Percentiles rank a stretch among this genome's conserved stretches.
Conservation (phyloP, 2,329 filamentous ascomycete species). For the Chaetomium globosum region DNA sequence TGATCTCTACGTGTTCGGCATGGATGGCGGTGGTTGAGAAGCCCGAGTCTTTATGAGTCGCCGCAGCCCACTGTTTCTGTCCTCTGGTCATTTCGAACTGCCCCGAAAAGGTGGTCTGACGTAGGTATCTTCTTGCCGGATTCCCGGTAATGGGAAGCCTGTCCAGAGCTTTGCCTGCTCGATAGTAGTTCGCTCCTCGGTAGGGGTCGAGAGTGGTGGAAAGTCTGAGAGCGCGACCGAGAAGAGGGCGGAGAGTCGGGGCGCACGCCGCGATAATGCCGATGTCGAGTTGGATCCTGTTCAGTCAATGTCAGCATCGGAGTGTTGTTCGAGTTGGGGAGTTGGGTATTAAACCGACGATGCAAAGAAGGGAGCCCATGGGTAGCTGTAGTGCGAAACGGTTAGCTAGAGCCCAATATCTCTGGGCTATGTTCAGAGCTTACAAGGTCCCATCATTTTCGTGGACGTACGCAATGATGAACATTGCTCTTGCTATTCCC, state of each 20-base stretch:
- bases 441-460: constrained; percentile 38
- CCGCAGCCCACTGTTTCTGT: constrained; percentile 15
- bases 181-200: constrained; percentile 35
- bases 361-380: constrained; percentile 38
- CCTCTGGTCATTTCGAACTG: constrained; percentile 22
- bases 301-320: neutral
- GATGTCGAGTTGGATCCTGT: constrained; percentile 38
- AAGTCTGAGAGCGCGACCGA: constrained; percentile 33
- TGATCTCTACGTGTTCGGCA: constrained; percentile 4
- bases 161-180: constrained; percentile 34
- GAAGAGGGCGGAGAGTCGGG: constrained; percentile 37
- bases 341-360: constrained; percentile 27
- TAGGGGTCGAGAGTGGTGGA: constrained; percentile 30
- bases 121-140: constrained; percentile 15
- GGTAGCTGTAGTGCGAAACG: constrained; percentile 21
- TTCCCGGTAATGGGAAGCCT: constrained; percentile 25
- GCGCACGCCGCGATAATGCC: constrained; percentile 35
- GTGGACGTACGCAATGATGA: constrained; percentile 39
- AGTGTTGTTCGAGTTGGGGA: too few relatives aligned
- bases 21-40: constrained; percentile 18
- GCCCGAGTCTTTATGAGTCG: constrained; percentile 11
- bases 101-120: constrained; percentile 24
- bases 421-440: neutral
- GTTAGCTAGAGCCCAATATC: neutral
- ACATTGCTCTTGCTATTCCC: constrained; percentile 40